These are phyloP conservation scores for Xylaria longipes DNA, from an alignment of 495 filamentous ascomycete species.

Conservation along the genomic window DNA sequence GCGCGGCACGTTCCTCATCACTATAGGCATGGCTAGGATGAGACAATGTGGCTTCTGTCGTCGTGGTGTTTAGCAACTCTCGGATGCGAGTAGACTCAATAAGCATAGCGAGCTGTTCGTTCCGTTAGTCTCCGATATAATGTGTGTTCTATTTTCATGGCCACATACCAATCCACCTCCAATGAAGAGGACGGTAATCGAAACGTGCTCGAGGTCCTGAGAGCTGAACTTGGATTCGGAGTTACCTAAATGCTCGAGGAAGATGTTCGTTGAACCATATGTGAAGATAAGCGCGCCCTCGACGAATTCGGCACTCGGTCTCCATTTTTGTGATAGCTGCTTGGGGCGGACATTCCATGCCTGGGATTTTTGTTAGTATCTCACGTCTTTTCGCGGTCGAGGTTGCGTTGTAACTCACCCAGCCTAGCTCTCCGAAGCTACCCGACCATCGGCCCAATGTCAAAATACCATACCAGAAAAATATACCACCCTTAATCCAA, in stretches of 20 bases:
- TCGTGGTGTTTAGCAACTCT: constrained; percentile 71
- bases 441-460: constrained; percentile 91
- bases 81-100: constrained; percentile 79
- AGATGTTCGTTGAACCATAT: constrained; percentile 90
- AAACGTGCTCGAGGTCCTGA: constrained; percentile 88
- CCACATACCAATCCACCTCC: constrained; percentile 84
- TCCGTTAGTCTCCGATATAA: constrained; percentile 24
- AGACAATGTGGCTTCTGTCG: constrained; percentile 48
- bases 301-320: constrained; percentile 85
- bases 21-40: constrained; percentile 41
- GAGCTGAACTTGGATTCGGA: constrained; percentile 74
- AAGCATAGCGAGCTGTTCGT: constrained; percentile 81
- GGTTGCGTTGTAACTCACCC: constrained; percentile 56
- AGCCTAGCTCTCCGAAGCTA: constrained; percentile 88
- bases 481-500: constrained; percentile 96
- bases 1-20: constrained; percentile 56
- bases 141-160: constrained; percentile 1
- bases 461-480: constrained; percentile 91
- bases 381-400: constrained; percentile 18
- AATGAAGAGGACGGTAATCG: constrained; percentile 92
- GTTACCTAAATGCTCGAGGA: constrained; percentile 83
- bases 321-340: constrained; percentile 63
- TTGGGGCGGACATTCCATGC: constrained; percentile 89
- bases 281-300: constrained; percentile 88
- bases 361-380: constrained; percentile 40